Evolutionary conservation across 495 filamentous ascomycete genomes (phyloP).

Genomic region (Parmelia sp.): DNA sequence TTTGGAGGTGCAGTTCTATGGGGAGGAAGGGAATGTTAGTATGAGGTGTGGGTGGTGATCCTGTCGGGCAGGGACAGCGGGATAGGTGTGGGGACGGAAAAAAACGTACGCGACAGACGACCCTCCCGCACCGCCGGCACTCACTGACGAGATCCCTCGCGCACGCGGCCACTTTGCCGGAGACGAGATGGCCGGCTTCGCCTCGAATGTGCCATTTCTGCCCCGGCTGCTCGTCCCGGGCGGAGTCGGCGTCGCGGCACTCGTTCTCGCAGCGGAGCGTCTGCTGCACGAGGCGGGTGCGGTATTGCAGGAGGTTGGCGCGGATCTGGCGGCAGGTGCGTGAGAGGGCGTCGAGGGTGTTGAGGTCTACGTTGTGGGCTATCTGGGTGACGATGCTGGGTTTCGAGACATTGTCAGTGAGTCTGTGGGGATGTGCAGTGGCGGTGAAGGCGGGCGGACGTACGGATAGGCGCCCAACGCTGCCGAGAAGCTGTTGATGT

Average conservation of each 20-base stretch:
- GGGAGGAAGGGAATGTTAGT: no score
- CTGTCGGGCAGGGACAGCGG: background rate
- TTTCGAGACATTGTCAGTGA: no score
- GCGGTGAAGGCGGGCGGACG: constrained; percentile 29
- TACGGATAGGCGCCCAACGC: constrained; percentile 90
- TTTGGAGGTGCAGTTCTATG: constrained; percentile 79
- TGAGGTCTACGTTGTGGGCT: constrained; percentile 70
- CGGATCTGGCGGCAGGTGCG: constrained; percentile 74
- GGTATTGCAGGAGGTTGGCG: constrained; percentile 66
- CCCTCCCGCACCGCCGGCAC: constrained; percentile 67
- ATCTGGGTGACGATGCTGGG: constrained; percentile 69
- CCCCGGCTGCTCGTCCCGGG: constrained; percentile 17
- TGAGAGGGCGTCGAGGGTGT: constrained; percentile 74
- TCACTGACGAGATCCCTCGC: constrained; percentile 78
- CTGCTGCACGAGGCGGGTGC: constrained; percentile 60
- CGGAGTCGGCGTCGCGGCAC: constrained; percentile 13
- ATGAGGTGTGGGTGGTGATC: background rate
- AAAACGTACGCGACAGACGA: constrained; percentile 68
- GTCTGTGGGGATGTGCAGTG: no score
- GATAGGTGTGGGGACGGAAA: background rate
- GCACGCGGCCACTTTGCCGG: constrained; percentile 65
- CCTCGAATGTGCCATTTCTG: constrained; percentile 35
- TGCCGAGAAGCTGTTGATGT: constrained; percentile 64
- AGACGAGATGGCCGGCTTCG: constrained; percentile 41
- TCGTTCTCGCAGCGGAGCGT: constrained; percentile 77